These are phyloP conservation scores for Phytopythium mirpurense DNA, from an alignment of 352 stramenopile species.

Conservation along the genomic window DNA sequence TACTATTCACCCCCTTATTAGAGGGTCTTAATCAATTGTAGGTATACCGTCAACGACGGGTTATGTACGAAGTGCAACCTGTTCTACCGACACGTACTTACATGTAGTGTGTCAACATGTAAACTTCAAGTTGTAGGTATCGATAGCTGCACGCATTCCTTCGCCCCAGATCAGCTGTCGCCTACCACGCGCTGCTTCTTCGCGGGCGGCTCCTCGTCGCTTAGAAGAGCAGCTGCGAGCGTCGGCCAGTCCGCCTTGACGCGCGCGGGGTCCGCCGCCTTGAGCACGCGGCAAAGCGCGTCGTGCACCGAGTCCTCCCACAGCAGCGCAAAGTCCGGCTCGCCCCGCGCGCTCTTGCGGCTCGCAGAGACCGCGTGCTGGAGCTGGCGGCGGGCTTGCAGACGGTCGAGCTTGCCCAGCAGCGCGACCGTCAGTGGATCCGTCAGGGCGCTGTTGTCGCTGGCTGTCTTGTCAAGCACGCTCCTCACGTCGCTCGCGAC, in stretches of 20 bases:
- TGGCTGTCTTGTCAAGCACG: conserved; percentile 28
- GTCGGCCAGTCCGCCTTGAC: conserved; percentile 15
- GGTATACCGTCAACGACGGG: no score
- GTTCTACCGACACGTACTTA: no score
- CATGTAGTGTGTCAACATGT: no score
- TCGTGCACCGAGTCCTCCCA: conserved; percentile 36
- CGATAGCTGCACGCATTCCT: no score
- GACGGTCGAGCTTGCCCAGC: conserved; percentile 52
- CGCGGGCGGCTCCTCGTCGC: conserved; percentile 31
- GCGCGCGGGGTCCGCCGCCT: conserved; percentile 9
- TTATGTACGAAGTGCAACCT: no score
- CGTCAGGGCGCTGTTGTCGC: conserved; percentile 19
- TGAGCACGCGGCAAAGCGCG: conserved; percentile 34
- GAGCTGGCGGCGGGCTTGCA: conserved; percentile 33
- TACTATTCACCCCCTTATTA: no score
- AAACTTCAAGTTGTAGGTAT: no score
- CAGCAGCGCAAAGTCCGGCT: conserved; percentile 25
- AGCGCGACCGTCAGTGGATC: conserved; percentile 38
- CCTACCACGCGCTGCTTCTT: conserved; percentile 52
- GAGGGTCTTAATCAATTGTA: no score
- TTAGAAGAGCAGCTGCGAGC: conserved; percentile 19
- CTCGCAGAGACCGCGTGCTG: conserved; percentile 4
- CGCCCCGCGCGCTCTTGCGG: conserved; percentile 7
- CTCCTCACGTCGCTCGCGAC: conserved; percentile 55
- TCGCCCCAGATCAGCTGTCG: conserved; percentile 4